These are phyloP conservation scores for Sambucus nigra DNA, from an alignment of 129 eudicot species.

Conservation along the genomic window DNA sequence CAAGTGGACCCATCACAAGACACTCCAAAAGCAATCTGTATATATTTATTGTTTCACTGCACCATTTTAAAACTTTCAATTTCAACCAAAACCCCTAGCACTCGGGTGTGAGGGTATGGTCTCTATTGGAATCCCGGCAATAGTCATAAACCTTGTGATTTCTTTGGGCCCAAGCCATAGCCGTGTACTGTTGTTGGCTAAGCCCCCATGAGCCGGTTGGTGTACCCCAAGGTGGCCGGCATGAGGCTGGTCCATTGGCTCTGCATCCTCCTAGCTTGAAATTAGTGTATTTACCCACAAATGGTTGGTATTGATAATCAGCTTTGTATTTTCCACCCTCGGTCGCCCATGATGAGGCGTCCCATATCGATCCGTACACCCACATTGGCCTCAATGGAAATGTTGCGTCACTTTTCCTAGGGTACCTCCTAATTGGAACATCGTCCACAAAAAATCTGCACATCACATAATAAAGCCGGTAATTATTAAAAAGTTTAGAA, in stretches of 20 bases:
- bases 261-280: slow-evolving; percentile 60
- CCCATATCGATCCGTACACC: slow-evolving; percentile 86
- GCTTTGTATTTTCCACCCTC: slow-evolving; percentile 89
- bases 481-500: no score
- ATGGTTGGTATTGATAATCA: slow-evolving; percentile 63
- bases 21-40: slow-evolving; percentile 20
- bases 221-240: slow-evolving; percentile 45
- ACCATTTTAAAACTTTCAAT: background rate
- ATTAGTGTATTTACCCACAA: slow-evolving; percentile 50
- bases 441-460: slow-evolving; percentile 93
- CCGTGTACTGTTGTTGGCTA: slow-evolving; percentile 50
- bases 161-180: slow-evolving; percentile 53
- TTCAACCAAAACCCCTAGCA: slow-evolving; percentile 22
- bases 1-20: slow-evolving; percentile 37
- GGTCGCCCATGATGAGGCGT: slow-evolving; percentile 93
- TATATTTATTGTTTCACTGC: background rate
- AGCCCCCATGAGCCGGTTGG: slow-evolving; percentile 49
- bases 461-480: no score
- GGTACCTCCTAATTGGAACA: slow-evolving; percentile 77
- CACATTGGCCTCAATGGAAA: slow-evolving; percentile 76
- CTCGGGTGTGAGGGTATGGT: slow-evolving; percentile 81
- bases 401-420: slow-evolving; percentile 52
- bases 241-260: slow-evolving; percentile 24
- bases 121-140: slow-evolving; percentile 58
- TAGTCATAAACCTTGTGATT: slow-evolving; percentile 62